Evolutionary conservation across 2,329 filamentous ascomycete genomes (phyloP).

Genomic region (Fonsecaea nubica): DNA sequence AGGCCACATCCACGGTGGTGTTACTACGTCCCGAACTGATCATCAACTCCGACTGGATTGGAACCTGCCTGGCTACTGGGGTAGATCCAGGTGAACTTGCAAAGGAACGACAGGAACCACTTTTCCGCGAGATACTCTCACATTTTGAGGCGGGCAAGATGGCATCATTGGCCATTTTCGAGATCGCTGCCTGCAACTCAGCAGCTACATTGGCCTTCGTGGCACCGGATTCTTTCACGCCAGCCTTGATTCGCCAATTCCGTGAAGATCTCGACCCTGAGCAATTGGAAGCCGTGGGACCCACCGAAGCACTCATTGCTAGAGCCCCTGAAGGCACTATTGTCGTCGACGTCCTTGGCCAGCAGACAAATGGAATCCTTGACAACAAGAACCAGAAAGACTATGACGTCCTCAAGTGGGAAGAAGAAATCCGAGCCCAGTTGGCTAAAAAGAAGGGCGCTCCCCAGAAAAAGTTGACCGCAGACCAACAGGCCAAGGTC

Average conservation of each 20-base stretch:
- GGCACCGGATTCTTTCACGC: slow-evolving; percentile 79
- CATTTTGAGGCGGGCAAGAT: slow-evolving; percentile 34
- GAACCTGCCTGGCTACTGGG: slow-evolving; percentile 77
- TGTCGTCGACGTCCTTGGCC: slow-evolving; percentile 89
- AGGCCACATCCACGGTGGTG: slow-evolving; percentile 78
- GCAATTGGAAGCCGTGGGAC: slow-evolving; percentile 75
- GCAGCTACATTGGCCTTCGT: slow-evolving; percentile 93
- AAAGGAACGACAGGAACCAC: slow-evolving; percentile 64
- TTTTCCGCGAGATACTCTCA: slow-evolving; percentile 64
- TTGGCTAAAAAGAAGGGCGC: slow-evolving; percentile 88
- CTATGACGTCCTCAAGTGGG: slow-evolving; percentile 96
- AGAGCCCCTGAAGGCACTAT: slow-evolving; percentile 85
- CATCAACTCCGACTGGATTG: slow-evolving; percentile 84
- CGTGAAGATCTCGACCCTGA: slow-evolving; percentile 72
- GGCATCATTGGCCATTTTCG: slow-evolving; percentile 54
- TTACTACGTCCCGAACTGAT: slow-evolving; percentile 79
- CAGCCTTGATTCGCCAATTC: slow-evolving; percentile 76
- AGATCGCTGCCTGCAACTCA: slow-evolving; percentile 78
- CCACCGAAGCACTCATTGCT: slow-evolving; percentile 90
- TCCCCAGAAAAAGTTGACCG: slow-evolving; percentile 84
- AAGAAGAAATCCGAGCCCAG: slow-evolving; percentile 85
- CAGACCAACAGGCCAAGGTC: slow-evolving; percentile 88
- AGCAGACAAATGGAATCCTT: slow-evolving; percentile 72
- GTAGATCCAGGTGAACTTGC: slow-evolving; percentile 84
- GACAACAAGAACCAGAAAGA: slow-evolving; percentile 92